These are phyloP conservation scores for Hypomontagnella monticulosa DNA, from an alignment of 495 filamentous ascomycete species.

Conservation along the genomic window DNA sequence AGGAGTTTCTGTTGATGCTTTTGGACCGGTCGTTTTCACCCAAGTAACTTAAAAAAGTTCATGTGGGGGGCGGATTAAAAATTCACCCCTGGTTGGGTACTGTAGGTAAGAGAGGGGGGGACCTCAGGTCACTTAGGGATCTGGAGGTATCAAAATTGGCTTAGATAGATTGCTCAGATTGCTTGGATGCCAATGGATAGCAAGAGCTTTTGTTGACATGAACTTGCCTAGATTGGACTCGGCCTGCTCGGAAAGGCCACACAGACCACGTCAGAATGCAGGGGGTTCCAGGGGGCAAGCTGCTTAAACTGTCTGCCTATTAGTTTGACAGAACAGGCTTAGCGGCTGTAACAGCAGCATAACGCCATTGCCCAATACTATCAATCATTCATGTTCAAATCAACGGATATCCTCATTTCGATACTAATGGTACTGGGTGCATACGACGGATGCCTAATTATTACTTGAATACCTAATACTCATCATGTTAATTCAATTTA, in stretches of 20 bases:
- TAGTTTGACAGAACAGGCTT: conserved; percentile 15
- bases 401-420: conserved; percentile 26
- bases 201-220: conserved; percentile 38
- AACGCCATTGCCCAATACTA: conserved; percentile 31
- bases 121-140: no score
- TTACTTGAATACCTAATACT: not conserved
- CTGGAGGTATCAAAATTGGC: no score
- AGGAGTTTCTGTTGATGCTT: conserved; percentile 45
- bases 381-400: not conserved
- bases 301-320: not conserved
- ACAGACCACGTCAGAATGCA: conserved; percentile 36
- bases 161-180: no score
- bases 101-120: no score
- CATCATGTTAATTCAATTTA: conserved; percentile 25
- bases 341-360: conserved; percentile 3
- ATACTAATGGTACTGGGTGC: no score
- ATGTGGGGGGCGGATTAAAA: conserved; percentile 49
- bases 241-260: conserved; percentile 25
- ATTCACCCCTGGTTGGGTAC: conserved; percentile 45
- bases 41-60: conserved; percentile 33
- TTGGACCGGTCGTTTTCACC: conserved; percentile 46
- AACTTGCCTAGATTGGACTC: conserved; percentile 33
- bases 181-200: conserved; percentile 7
- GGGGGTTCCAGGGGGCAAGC: conserved; percentile 4
- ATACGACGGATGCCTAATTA: not conserved